phyloP scores from a whole-genome alignment of 2,329 filamentous ascomycete genomes.

The Fusarium devonianum region DNA sequence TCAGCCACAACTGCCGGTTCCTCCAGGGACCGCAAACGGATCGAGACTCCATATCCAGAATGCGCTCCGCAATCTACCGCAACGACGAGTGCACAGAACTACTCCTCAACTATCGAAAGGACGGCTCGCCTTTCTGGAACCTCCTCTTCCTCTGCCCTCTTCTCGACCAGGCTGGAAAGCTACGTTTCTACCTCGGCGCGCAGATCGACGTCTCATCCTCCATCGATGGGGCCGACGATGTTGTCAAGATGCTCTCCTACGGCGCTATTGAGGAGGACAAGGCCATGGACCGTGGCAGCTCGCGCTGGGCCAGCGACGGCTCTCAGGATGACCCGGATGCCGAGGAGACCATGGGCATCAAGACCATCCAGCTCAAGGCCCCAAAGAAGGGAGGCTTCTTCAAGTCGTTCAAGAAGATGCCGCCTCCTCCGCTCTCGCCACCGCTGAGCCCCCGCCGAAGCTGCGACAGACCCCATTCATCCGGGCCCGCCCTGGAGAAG shows the following conservation, averaged over 20 bases:
- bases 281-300: conserved; percentile 1
- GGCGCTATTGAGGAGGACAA: conserved; percentile 39
- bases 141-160: conserved; percentile 62
- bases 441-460: conserved; percentile 39
- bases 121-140: conserved; percentile 64
- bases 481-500: conserved; percentile 34
- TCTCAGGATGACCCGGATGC: conserved; percentile 29
- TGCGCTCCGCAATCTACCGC: conserved; percentile 51
- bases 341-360: conserved; percentile 42
- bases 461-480: conserved; percentile 37
- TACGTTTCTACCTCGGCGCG: conserved; percentile 62
- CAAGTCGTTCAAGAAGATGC: conserved; percentile 44
- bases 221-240: conserved; percentile 57
- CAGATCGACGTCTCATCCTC: conserved; percentile 66
- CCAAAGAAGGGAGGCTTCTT: conserved; percentile 45
- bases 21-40: conserved; percentile 59
- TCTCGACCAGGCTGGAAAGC: conserved; percentile 54
- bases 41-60: conserved; percentile 48
- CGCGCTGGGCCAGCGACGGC: conserved; percentile 27
- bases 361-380: conserved; percentile 32
- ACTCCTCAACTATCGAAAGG: conserved; percentile 59
- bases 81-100: conserved; percentile 57
- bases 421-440: conserved; percentile 35
- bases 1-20: conserved; percentile 59
- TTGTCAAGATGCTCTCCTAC: conserved; percentile 58